Conservation (phyloP, 805 yeast genomes). For the Candida endomychidarum region DNA sequence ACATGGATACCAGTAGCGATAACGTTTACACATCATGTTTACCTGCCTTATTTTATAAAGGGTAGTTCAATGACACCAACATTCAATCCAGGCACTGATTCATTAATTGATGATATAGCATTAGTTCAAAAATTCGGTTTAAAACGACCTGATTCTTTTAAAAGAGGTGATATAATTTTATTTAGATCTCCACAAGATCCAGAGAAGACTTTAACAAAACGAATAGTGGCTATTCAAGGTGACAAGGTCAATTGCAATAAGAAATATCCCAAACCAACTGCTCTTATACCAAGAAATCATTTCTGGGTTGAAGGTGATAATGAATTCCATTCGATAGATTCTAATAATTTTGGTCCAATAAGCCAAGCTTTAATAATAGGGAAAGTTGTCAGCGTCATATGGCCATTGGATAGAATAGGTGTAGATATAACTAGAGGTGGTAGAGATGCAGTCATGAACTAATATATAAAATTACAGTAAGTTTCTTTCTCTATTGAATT, state of each 20-base stretch:
- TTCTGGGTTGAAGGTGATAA: constrained; percentile 97
- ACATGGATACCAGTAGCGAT: constrained; percentile 80
- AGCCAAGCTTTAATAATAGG: constrained; percentile 81
- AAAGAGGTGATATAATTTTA: constrained; percentile 71
- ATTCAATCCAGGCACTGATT: constrained; percentile 63
- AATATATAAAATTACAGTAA: background rate
- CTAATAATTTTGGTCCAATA: constrained; percentile 86
- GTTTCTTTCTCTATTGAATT: background rate
- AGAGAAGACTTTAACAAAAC: constrained; percentile 68
- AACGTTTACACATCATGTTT: constrained; percentile 66
- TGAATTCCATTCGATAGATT: constrained; percentile 71
- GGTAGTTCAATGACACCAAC: constrained; percentile 92
- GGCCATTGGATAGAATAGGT: constrained; percentile 53
- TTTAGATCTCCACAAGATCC: constrained; percentile 83
- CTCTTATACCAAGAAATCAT: constrained; percentile 73
- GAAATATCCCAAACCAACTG: constrained; percentile 64
- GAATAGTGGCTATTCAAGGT: constrained; percentile 75
- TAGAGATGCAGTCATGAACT: constrained; percentile 20
- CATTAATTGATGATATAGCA: constrained; percentile 56
- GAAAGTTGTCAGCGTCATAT: constrained; percentile 63
- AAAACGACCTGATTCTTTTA: constrained; percentile 45
- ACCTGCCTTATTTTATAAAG: constrained; percentile 68
- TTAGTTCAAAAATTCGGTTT: constrained; percentile 65
- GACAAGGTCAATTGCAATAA: constrained; percentile 62
- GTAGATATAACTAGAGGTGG: constrained; percentile 25